phyloP scores from a whole-genome alignment of 1,284 basidiomycete genomes.

The Ceratobasidium sp. region DNA sequence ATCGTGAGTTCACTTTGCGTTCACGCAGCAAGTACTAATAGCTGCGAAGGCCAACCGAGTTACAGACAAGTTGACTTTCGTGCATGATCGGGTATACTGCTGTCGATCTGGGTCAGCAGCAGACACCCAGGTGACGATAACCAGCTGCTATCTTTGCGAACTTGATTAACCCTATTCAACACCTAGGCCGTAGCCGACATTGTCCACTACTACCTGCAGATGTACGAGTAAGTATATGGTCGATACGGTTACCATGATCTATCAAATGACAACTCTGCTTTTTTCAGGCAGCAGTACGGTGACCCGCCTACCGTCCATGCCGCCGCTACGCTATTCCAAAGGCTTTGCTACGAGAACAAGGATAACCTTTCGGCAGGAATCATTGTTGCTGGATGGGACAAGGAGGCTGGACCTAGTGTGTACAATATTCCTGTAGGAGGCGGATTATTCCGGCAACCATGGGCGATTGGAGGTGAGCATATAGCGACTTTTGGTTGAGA shows the following conservation, averaged over 20 bases:
- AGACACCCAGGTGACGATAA: constrained; percentile 73
- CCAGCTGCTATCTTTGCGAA: neutral
- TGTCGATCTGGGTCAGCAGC: constrained; percentile 98
- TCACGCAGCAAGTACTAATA: neutral
- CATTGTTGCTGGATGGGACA: constrained; percentile 99
- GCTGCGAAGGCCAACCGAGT: constrained; percentile 87
- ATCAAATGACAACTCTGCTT: neutral
- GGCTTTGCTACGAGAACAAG: constrained; percentile 95
- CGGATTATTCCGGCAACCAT: constrained; percentile 92
- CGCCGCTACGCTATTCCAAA: constrained; percentile 87
- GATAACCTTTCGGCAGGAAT: constrained; percentile 90
- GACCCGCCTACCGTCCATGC: constrained; percentile 79
- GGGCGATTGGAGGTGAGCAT: constrained; percentile 87
- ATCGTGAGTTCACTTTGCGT: constrained; percentile 67
- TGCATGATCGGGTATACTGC: constrained; percentile 98
- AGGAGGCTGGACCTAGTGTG: constrained; percentile 89
- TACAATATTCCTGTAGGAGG: constrained; percentile 97
- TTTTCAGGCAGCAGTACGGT: constrained; percentile 69
- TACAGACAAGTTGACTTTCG: constrained; percentile 96
- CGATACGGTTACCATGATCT: neutral
- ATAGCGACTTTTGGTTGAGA: constrained; percentile 11
- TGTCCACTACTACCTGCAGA: constrained; percentile 87
- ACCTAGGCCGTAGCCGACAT: constrained; percentile 88
- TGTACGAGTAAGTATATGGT: constrained; percentile 66
- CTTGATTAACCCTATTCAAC: neutral